Base-by-base conservation (phyloP, 768 basidiomycete genomes). In the Pleurotus citrinopileatus region DNA sequence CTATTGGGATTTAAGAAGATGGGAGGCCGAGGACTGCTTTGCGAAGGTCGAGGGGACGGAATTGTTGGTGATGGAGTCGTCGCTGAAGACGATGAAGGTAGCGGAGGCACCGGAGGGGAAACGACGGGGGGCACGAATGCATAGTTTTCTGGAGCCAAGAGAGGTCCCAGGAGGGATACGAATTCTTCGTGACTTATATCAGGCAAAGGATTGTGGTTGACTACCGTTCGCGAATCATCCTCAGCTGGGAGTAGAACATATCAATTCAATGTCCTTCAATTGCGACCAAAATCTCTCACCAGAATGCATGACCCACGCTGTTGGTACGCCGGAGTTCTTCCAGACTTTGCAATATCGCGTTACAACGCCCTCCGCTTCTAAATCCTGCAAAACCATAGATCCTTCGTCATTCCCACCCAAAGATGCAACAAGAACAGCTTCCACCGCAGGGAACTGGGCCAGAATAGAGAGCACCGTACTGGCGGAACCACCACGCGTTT, bases 131-230 rank as follows among this genome's bases (percentile, higher is more conserved):
- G 67, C 42, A 70, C 58, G 57, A 73, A 68, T 1, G 70, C 71
- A 53, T 86, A 92, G 63, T 91, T 91, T 66, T 91, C 90, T 8
- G 90, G 89, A 0, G 84, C 87, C 19, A 93, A 80, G 20, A 92
- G 66, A n/a, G 91, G 91, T 0, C 90, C 89, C 1, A 92, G 74
- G 42, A 89, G 70, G 2, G 85, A 79, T 36, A 94, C 84, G 60
- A 93, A 92, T 61, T 94, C 91, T 57, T 92, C 91, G 59, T 93
- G 91, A 0, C 89, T 87, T 57, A 92, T 82, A 58, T 93, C 91
- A 0, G 89, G 91, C 6, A 94, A 75, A 2, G 91, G 90, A 60
- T 93, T 93, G 69, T 94, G 89, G 67, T 94, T 91, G 60, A 92
- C 82, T 47, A 91, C 83, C 10, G 89, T 86, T 36, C 82, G 80